phyloP scores from a whole-genome alignment of 1,284 basidiomycete species.

The Cryptococcus sp. region DNA sequence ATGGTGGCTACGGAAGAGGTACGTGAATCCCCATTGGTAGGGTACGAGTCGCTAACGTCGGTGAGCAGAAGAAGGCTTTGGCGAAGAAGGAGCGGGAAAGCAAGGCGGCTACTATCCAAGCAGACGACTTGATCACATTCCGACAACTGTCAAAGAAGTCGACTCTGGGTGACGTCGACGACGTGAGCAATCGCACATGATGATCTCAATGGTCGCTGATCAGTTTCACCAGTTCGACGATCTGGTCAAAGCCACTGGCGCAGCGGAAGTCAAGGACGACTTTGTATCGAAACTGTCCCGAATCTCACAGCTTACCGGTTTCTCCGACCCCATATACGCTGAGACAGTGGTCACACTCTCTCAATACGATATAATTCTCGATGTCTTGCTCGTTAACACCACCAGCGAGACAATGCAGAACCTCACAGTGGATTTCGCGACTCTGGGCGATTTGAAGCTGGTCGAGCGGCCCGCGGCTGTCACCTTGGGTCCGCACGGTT shows the following conservation, averaged over 20 bases:
- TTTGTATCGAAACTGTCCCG: constrained; percentile 94
- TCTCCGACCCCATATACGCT: constrained; percentile 97
- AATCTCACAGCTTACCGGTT: constrained; percentile 95
- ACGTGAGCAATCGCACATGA: constrained; percentile 61
- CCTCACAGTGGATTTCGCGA: constrained; percentile 95
- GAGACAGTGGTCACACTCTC: constrained; percentile 98
- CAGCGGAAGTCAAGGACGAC: constrained; percentile 82
- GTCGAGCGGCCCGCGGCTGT: constrained; percentile 92
- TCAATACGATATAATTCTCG: constrained; percentile 95
- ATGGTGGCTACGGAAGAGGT: constrained; percentile 94
- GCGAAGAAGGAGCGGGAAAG: constrained; percentile 82
- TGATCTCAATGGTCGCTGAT: neutral
- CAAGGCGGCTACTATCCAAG: constrained; percentile 76
- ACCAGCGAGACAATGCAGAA: constrained; percentile 94
- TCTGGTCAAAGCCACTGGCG: constrained; percentile 85
- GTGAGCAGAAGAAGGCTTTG: constrained; percentile 70
- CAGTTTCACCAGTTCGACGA: constrained; percentile 59
- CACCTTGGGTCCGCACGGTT: constrained; percentile 92
- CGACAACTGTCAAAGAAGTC: constrained; percentile 92
- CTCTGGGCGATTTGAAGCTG: constrained; percentile 94
- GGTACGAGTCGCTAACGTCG: constrained; percentile 3
- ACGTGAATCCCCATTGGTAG: neutral
- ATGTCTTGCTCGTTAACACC: constrained; percentile 97
- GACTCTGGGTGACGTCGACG: constrained; percentile 71
- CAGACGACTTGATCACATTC: constrained; percentile 91